Evolutionary conservation across 2,329 filamentous ascomycete species (phyloP).

Genomic region (Xylaria sp.): DNA sequence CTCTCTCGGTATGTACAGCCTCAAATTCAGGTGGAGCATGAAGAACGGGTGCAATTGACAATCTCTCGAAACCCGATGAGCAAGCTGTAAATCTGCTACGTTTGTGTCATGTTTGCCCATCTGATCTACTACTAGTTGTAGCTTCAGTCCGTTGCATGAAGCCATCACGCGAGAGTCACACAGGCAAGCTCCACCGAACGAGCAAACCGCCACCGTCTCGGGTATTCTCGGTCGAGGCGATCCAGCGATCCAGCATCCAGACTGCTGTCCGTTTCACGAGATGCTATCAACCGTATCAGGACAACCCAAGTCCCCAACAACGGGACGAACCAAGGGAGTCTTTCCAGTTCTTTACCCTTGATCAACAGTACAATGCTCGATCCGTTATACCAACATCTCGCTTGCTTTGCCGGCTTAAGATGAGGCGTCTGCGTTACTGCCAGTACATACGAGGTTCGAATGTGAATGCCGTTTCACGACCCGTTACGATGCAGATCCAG

Average conservation of each 20-base stretch:
- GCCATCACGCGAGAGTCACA: neutral
- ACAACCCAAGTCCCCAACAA: neutral
- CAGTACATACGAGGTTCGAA: neutral
- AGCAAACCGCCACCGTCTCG: neutral
- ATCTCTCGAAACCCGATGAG: neutral
- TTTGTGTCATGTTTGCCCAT: neutral
- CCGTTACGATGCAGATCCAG: neutral
- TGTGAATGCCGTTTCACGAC: neutral
- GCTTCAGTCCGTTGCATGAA: neutral
- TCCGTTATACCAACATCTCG: neutral
- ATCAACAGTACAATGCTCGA: neutral
- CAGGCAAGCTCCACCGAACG: neutral
- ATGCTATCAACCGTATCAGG: neutral
- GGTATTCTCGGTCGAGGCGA: neutral
- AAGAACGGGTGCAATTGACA: neutral
- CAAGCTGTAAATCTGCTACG: neutral
- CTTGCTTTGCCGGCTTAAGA: neutral
- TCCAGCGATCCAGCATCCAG: neutral
- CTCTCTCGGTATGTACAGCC: neutral
- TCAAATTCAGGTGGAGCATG: neutral
- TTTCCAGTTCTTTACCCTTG: neutral
- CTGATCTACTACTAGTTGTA: neutral
- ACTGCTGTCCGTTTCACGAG: neutral
- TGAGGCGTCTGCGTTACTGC: neutral
- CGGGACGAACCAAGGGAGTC: neutral